Conservation (phyloP, 495 filamentous ascomycete species). For the Aspergillus saccharolyticus region DNA sequence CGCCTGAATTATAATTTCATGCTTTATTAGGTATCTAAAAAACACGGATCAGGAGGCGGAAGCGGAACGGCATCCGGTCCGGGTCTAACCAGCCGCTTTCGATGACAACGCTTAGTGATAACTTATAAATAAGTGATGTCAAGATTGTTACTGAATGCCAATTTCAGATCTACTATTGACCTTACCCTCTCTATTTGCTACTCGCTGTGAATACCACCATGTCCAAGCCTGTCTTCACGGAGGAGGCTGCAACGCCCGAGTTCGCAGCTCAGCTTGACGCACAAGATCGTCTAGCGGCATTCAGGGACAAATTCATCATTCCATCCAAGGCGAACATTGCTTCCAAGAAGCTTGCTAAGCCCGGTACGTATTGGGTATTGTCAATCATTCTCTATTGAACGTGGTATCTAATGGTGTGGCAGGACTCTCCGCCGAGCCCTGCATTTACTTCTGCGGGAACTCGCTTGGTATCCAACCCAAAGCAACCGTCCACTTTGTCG, state of each 20-base stretch:
- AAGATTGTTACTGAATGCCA: too few species aligned
- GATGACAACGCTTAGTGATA: not conserved
- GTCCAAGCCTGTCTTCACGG: conserved; percentile 29
- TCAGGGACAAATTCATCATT: conserved; percentile 76
- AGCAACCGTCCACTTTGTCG: conserved; percentile 62
- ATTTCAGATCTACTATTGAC: too few species aligned
- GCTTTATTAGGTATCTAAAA: not conserved
- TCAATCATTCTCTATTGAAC: not conserved
- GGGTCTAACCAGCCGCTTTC: not conserved
- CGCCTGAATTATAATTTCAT: not conserved
- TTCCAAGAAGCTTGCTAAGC: conserved; percentile 55
- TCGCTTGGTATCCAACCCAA: conserved; percentile 89
- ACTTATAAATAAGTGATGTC: not conserved
- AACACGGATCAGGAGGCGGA: conserved; percentile 18
- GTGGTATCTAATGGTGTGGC: conserved; percentile 14
- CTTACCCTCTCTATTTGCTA: not conserved
- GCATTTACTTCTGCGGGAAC: conserved; percentile 89
- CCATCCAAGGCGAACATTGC: conserved; percentile 75
- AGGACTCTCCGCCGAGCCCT: conserved; percentile 44
- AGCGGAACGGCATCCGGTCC: conserved; percentile 20
- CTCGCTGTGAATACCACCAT: conserved; percentile 5
- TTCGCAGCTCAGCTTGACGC: conserved; percentile 63
- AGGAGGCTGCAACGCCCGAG: conserved; percentile 36
- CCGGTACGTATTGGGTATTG: conserved; percentile 22
- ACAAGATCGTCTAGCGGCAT: conserved; percentile 59